Conservation (phyloP, 352 stramenopile genomes). For the Globisporangium carolinianum region DNA sequence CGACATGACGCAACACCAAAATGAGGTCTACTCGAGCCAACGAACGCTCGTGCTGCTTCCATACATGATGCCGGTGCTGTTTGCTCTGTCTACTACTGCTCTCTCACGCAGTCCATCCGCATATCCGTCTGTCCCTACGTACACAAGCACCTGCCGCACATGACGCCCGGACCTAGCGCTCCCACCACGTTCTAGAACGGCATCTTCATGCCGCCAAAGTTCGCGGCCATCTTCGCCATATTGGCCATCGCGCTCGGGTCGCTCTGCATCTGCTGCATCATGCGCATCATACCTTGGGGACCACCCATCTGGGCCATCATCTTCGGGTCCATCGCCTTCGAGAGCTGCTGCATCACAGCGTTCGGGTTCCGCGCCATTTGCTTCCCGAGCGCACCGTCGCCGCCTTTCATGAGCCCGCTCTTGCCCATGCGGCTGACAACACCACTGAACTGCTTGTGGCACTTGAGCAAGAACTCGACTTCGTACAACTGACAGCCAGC, state of each 20-base stretch:
- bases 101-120: not conserved
- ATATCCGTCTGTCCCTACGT: not conserved
- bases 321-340: slow-evolving; percentile 90
- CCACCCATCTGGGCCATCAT: slow-evolving; percentile 88
- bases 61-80: too few species aligned
- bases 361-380: slow-evolving; percentile 96
- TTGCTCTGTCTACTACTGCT: not conserved
- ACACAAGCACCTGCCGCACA: not conserved
- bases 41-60: too few species aligned
- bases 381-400: slow-evolving; percentile 83
- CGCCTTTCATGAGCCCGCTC: slow-evolving; percentile 89
- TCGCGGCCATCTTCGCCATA: slow-evolving; percentile 70
- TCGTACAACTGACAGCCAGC: slow-evolving; percentile 86
- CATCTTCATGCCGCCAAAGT: slow-evolving; percentile 52
- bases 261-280: slow-evolving; percentile 94
- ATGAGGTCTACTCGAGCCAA: too few species aligned
- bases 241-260: slow-evolving; percentile 65
- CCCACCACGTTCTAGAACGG: slow-evolving; percentile 36
- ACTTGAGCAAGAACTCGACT: slow-evolving; percentile 92
- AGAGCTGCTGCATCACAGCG: slow-evolving; percentile 94
- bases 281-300: slow-evolving; percentile 84
- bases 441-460: slow-evolving; percentile 93
- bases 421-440: slow-evolving; percentile 97
- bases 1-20: too few species aligned
- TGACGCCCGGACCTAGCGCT: not conserved